phyloP scores from a whole-genome alignment of 2,329 filamentous ascomycete genomes.

The Exserohilum turcica region DNA sequence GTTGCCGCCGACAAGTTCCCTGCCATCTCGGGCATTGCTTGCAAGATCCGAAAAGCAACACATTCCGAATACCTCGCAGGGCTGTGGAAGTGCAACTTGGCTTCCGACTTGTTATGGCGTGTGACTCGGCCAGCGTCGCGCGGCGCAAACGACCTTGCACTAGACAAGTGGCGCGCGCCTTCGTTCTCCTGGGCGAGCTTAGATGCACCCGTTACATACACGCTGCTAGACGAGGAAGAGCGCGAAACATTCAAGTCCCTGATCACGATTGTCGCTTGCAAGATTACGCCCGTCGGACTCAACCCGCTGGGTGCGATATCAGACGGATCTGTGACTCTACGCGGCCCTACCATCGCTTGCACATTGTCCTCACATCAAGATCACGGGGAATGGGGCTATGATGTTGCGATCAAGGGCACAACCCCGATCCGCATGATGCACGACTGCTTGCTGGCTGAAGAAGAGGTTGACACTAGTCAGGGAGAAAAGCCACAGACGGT shows the following conservation, averaged over 20 bases:
- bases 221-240: slow-evolving; percentile 29
- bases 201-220: slow-evolving; percentile 32
- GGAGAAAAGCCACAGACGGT: slow-evolving; percentile 18
- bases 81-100: slow-evolving; percentile 41
- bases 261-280: slow-evolving; percentile 23
- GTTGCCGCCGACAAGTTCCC: slow-evolving; percentile 38
- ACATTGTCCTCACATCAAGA: slow-evolving; percentile 22
- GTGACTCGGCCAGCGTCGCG: slow-evolving; percentile 8
- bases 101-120: slow-evolving; percentile 40
- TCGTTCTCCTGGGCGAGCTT: slow-evolving; percentile 44
- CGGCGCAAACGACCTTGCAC: slow-evolving; percentile 11
- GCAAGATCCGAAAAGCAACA: slow-evolving; percentile 36
- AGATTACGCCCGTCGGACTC: slow-evolving; percentile 24
- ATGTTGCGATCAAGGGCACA: slow-evolving; percentile 33
- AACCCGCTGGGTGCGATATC: slow-evolving; percentile 37
- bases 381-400: slow-evolving; percentile 28
- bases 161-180: slow-evolving; percentile 36
- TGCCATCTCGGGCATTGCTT: slow-evolving; percentile 44
- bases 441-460: slow-evolving; percentile 36
- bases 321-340: slow-evolving; percentile 29
- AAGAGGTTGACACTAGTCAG: slow-evolving; percentile 4
- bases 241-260: slow-evolving; percentile 19
- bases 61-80: slow-evolving; percentile 41
- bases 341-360: slow-evolving; percentile 26
- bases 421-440: slow-evolving; percentile 32